Base-by-base conservation (phyloP, 257 asterid genomes). In the Agastache rugosa region DNA sequence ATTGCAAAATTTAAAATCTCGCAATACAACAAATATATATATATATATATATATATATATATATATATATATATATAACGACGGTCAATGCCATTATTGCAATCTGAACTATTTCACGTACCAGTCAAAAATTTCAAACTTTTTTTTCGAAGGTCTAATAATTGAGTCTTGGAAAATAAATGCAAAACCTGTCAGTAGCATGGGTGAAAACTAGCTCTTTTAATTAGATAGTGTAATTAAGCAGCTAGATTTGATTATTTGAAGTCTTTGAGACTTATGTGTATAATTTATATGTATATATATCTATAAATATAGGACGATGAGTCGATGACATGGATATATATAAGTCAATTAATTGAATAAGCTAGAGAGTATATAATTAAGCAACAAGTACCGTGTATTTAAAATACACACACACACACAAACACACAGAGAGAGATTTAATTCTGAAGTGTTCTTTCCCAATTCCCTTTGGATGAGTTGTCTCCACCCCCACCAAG, bases 81-180 rank as follows among this genome's bases (percentile, higher is more conserved):
- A 20, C 23, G 8, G 67, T 59, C 22, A 59, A 59, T 27, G n/a
- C 5, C 47, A 34, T 37, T 37, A 59, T 63, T 63, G 50, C 68
- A 63, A 39, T 11, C 48, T 62, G 27, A 31, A 34, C 68, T 35
- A 29, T 8, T 7, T 31, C 37, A 31, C 37, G n/a, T n/a, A 31
- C 6, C 37, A 31, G 37, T 31, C 6, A 31, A 31, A 4, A 31
- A 4, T 5, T 31, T 31, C 37, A 31, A 31, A 31, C 37, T 31
- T 31, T 31, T 31, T 31, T 31, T 5, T 31, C 37, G 37, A 31
- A 31, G 37, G 37, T 31, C 7, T 31, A 31, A 31, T 31, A 31
- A 31, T 31, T 31, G 37, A 31, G 37, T 31, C 37, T 31, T 31
- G 37, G 37, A 31, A 31, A 31, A 31, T 31, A 31, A 31, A 31